Evolutionary conservation across 1,284 basidiomycete genomes (phyloP), one percentile per base, ranked within the genome.

Genomic region (Cutaneotrichosporon sp.): DNA sequence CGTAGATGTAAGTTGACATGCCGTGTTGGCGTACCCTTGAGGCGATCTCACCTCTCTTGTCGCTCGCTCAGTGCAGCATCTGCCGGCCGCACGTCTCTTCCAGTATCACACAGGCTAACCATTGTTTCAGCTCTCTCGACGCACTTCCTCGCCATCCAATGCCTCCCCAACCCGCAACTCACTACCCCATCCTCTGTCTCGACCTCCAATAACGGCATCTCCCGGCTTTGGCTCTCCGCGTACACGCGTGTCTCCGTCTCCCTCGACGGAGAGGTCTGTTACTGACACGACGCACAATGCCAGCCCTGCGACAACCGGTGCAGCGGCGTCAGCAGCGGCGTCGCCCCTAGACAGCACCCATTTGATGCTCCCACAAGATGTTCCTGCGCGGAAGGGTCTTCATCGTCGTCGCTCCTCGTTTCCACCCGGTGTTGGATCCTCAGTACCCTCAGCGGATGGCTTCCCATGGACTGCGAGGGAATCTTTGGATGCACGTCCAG

Each of bases 331-430:
- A 38, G 17, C 20, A 22, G 40, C 39, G 20, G 47, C 47, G 2
- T 39, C 55, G 7, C 57, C 54, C 14, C 42, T 56, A 9, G 54
- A 54, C 3, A 36, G 55, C 30, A 45, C 59, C 15, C n/a, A 55
- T 13, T 52, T 58, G n/a, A 45, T 33, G 14, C 47, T 56, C 2
- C 47, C 58, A 0, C 56, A 56, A 23, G 46, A 62, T 14, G 46
- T 54, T 8, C 46, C 59, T 0, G 45, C 65, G 10, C 53, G 60
- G 18, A 47, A 30, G 5, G 26, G 45, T 0, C 52, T 67, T 15
- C 51, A 36, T 26, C 46, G 46, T 5, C 42, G 57, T 5, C 57
- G 54, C 1, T 68, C 66, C 7, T 68, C 67, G 8, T 68, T 60
- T 46, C 67, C 67, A 7, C 66, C 67, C 8, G 55, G 58, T 2